Conservation (phyloP, 169 alveolate species). For the Plasmodium fragile region DNA sequence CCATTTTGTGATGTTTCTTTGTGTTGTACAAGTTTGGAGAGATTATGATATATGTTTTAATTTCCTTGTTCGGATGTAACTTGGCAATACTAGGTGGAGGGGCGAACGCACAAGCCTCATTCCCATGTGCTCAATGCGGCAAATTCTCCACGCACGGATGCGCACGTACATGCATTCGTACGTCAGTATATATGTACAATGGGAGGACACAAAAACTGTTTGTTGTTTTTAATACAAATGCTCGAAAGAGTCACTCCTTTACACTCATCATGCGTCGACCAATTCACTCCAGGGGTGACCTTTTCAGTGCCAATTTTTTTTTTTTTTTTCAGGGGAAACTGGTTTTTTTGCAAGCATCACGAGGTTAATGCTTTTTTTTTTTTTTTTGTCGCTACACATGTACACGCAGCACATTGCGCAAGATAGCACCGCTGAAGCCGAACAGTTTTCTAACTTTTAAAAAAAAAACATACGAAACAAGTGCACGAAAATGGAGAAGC, state of each 20-base stretch:
- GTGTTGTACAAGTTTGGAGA: background rate
- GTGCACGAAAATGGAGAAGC: background rate
- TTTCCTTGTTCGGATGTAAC: background rate
- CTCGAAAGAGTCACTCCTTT: background rate
- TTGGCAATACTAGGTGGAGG: background rate
- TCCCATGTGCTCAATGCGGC: background rate
- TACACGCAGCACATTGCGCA: background rate
- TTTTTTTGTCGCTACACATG: background rate
- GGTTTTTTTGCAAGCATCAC: background rate
- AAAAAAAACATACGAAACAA: no score
- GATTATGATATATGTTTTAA: background rate
- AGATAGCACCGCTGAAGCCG: background rate
- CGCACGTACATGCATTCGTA: background rate
- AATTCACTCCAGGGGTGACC: background rate
- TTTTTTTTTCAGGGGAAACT: background rate
- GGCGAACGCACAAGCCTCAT: background rate
- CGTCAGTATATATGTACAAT: background rate
- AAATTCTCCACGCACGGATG: slow-evolving; percentile 1
- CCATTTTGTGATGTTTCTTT: slow-evolving; percentile 19
- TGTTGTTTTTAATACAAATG: no score
- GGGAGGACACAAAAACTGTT: background rate
- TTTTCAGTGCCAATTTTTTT: background rate
- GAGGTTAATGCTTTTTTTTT: background rate
- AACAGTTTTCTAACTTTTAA: background rate
- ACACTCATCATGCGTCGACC: background rate